Conservation (phyloP, 108 stramenopile genomes). For the Pseudonitzschia delicatissima region DNA sequence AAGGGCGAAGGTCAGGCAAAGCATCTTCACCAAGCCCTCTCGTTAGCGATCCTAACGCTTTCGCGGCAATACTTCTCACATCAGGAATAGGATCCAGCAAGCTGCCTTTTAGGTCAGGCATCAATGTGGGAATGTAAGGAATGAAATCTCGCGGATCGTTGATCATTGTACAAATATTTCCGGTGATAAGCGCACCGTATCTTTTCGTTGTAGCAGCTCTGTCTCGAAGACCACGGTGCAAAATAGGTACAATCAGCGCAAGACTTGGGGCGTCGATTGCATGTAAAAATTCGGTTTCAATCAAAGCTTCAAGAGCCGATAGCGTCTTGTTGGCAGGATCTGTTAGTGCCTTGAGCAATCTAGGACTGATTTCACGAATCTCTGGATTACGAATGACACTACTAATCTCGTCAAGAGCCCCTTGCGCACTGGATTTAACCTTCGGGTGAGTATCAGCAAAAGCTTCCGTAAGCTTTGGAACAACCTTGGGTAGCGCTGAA, state of each 20-base stretch:
- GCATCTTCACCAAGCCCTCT: conserved; percentile 91
- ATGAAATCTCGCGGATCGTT: conserved; percentile 92
- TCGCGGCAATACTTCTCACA: conserved; percentile 89
- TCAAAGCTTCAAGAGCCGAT: conserved; percentile 78
- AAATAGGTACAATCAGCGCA: conserved; percentile 95
- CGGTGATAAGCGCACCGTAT: conserved; percentile 95
- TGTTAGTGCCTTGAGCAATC: conserved; percentile 86
- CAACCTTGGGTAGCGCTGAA: conserved; percentile 92
- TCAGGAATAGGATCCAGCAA: conserved; percentile 97
- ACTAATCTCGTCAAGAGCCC: conserved; percentile 93
- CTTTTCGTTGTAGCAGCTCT: conserved; percentile 92
- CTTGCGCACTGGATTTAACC: conserved; percentile 88
- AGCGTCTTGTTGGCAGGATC: conserved; percentile 83
- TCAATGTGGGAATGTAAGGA: conserved; percentile 89
- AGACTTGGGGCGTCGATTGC: conserved; percentile 98
- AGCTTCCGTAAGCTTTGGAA: conserved; percentile 95
- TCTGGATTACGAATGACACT: conserved; percentile 97
- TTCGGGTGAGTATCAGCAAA: conserved; percentile 97
- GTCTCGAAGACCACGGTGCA: conserved; percentile 94
- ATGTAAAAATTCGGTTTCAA: conserved; percentile 93
- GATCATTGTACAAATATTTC: conserved; percentile 97
- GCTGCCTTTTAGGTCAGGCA: conserved; percentile 89
- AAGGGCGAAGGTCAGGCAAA: conserved; percentile 89
- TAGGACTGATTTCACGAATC: conserved; percentile 72
- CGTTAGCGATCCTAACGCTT: conserved; percentile 91